phyloP scores from a whole-genome alignment of 2,329 filamentous ascomycete species.

The Sporothrix phasma region DNA sequence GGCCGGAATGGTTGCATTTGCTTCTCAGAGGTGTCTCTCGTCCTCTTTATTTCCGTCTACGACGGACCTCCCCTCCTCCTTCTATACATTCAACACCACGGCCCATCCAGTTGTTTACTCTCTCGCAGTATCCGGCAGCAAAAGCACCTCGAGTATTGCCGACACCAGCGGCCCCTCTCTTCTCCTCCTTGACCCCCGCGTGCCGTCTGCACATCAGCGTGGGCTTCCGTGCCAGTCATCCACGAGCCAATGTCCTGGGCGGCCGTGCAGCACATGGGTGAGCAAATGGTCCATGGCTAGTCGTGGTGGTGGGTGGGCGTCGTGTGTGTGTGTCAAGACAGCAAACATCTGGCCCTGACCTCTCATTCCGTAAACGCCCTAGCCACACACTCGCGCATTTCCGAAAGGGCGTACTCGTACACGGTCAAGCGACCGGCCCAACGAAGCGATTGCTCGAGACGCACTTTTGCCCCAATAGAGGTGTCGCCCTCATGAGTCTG shows the following conservation, averaged over 20 bases:
- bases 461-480: too few relatives aligned
- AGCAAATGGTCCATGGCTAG: neutral
- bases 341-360: neutral
- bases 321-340: too few relatives aligned
- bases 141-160: neutral
- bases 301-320: neutral
- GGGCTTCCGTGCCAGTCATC: neutral
- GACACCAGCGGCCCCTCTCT: neutral
- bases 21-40: neutral
- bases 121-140: neutral
- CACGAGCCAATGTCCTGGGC: conserved; percentile 2
- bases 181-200: neutral
- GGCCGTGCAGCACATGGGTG: conserved; percentile 2
- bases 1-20: neutral
- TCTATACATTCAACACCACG: neutral
- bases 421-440: neutral
- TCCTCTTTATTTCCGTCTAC: neutral
- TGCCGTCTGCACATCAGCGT: neutral
- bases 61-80: neutral
- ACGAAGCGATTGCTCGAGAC: neutral
- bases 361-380: neutral
- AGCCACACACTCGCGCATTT: neutral
- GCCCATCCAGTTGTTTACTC: neutral
- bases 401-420: neutral
- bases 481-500: neutral